Evolutionary conservation across 768 basidiomycete genomes (phyloP).

Genomic region (Podaxis sp.): DNA sequence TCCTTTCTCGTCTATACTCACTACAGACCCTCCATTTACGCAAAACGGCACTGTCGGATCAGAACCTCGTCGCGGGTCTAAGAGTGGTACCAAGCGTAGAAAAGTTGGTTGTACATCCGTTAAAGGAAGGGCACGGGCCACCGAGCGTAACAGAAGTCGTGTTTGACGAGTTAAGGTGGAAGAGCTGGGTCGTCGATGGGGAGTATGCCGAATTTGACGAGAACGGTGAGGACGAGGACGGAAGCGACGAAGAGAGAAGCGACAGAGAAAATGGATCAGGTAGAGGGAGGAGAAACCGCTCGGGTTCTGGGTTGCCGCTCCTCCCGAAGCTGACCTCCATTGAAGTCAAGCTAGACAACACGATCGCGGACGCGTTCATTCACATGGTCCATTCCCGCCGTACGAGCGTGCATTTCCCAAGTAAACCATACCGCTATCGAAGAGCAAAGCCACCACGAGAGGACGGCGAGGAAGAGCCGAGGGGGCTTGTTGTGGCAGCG

Average conservation of each 20-base stretch:
- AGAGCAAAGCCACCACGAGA: not conserved
- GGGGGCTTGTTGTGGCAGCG: not conserved
- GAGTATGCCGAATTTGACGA: slow-evolving; percentile 16
- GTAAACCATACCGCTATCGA: slow-evolving; percentile 2
- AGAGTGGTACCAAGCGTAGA: slow-evolving; percentile 33
- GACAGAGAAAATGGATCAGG: not conserved
- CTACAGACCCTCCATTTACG: slow-evolving; percentile 37
- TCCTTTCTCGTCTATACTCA: slow-evolving; percentile 32
- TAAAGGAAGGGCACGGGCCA: slow-evolving; percentile 16
- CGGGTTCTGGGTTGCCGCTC: slow-evolving; percentile 21
- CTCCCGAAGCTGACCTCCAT: slow-evolving; percentile 35
- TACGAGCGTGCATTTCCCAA: slow-evolving; percentile 14
- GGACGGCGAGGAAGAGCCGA: slow-evolving; percentile 1
- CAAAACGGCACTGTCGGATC: slow-evolving; percentile 35
- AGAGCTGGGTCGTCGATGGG: slow-evolving; percentile 18
- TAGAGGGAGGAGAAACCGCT: slow-evolving; percentile 17
- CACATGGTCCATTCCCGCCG: slow-evolving; percentile 36
- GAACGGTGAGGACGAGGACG: not conserved
- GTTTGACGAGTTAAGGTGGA: slow-evolving; percentile 36
- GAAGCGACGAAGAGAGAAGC: not conserved
- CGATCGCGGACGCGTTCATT: slow-evolving; percentile 32
- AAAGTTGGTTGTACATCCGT: slow-evolving; percentile 33
- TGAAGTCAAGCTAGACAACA: slow-evolving; percentile 35
- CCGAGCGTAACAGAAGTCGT: slow-evolving; percentile 34
- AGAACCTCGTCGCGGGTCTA: slow-evolving; percentile 32